phyloP scores from a whole-genome alignment of 1,284 basidiomycete species.

The Phylloboletellus chloephorus region DNA sequence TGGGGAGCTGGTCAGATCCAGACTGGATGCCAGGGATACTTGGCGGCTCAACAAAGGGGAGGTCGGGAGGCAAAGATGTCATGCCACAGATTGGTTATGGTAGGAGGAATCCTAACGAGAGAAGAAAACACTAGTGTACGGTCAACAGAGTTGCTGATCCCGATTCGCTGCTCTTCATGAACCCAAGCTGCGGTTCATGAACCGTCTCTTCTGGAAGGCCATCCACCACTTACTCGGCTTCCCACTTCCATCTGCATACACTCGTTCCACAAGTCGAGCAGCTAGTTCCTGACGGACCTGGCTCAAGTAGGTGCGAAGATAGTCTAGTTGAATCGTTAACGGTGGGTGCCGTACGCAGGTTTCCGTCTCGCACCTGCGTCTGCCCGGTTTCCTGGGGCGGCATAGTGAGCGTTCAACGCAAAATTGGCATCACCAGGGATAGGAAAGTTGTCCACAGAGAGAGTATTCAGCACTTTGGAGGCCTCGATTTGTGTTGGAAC shows the following conservation, averaged over 20 bases:
- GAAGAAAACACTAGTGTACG: conserved; percentile 46
- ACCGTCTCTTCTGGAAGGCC: conserved; percentile 95
- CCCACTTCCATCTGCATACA: conserved; percentile 83
- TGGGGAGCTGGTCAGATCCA: conserved; percentile 91
- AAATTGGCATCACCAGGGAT: conserved; percentile 97
- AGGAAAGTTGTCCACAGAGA: conserved; percentile 89
- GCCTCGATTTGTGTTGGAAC: conserved; percentile 82
- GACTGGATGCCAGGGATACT: conserved; percentile 91
- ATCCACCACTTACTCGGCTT: conserved; percentile 99
- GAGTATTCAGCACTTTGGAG: conserved; percentile 81
- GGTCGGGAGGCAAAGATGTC: conserved; percentile 58
- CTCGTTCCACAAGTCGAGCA: conserved; percentile 76
- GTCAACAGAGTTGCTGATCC: conserved; percentile 4
- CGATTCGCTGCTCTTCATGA: conserved; percentile 34
- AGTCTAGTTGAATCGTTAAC: conserved; percentile 47
- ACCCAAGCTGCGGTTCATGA: conserved; percentile 86
- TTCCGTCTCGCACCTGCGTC: conserved; percentile 71
- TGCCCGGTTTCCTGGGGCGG: conserved; percentile 67
- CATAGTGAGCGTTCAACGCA: conserved; percentile 89
- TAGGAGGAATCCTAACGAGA: conserved; percentile 81
- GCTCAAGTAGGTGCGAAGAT: conserved; percentile 84
- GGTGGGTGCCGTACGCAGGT: not conserved
- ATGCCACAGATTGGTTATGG: conserved; percentile 84
- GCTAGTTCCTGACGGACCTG: conserved; percentile 93
- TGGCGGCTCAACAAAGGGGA: conserved; percentile 67